Conservation (phyloP, 352 stramenopile genomes). For the Globisporangium alternatum region DNA sequence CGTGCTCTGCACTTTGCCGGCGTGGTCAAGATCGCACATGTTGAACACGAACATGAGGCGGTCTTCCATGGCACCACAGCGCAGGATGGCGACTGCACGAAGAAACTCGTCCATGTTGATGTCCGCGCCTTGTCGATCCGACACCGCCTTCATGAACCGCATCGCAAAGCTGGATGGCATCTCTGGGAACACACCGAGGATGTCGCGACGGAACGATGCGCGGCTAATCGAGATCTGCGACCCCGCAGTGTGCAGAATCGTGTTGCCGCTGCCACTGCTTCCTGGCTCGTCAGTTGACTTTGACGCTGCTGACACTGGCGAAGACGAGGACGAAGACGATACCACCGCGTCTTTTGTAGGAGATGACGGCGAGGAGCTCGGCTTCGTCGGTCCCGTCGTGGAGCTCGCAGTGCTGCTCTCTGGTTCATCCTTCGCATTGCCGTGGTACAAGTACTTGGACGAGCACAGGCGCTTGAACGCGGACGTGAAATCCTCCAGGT, state of each 20-base stretch:
- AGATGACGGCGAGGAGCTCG: conserved; percentile 21
- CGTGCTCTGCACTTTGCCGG: conserved; percentile 83
- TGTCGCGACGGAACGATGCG: conserved; percentile 80
- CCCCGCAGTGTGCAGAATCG: conserved; percentile 63
- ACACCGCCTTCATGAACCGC: conserved; percentile 87
- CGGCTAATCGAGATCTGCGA: conserved; percentile 81
- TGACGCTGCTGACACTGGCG: conserved; percentile 19
- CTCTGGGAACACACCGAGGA: conserved; percentile 86
- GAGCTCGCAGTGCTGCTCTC: conserved; percentile 19
- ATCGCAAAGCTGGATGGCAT: conserved; percentile 89
- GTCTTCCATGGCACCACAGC: conserved; percentile 70
- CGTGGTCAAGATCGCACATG: conserved; percentile 87
- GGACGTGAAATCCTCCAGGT: conserved; percentile 66
- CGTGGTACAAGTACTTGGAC: conserved; percentile 83
- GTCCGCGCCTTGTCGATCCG: conserved; percentile 75
- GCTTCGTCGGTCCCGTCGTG: conserved; percentile 19
- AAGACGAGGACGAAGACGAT: conserved; percentile 40
- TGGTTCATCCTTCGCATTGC: conserved; percentile 34
- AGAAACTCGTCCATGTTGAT: conserved; percentile 90
- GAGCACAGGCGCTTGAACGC: conserved; percentile 82
- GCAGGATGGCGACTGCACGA: conserved; percentile 71
- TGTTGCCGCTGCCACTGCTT: conserved; percentile 32
- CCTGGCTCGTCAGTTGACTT: conserved; percentile 39
- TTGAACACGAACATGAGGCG: conserved; percentile 81
- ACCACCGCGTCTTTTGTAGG: conserved; percentile 16